Conservation (phyloP, 2,329 filamentous ascomycete species). For the Venturiaceae sp. region DNA sequence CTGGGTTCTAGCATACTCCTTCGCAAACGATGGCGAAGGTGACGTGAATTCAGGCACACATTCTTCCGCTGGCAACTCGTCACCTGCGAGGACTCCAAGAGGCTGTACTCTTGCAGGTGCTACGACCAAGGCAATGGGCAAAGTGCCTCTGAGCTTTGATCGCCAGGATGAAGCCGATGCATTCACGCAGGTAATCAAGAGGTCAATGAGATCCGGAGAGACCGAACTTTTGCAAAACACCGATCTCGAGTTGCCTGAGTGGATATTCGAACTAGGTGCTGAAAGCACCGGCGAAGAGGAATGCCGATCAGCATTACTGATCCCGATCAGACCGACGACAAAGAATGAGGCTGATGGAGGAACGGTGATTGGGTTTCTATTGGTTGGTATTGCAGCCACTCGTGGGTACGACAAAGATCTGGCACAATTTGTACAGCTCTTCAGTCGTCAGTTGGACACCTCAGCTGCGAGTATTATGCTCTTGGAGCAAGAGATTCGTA, state of each 20-base stretch:
- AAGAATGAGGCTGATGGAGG: slow-evolving; percentile 5
- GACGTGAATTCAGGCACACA: not conserved
- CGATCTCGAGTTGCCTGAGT: slow-evolving; percentile 7
- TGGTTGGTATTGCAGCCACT: slow-evolving; percentile 7
- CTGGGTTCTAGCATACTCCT: slow-evolving; percentile 4
- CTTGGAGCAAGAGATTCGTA: slow-evolving; percentile 8
- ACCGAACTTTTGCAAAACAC: slow-evolving; percentile 3
- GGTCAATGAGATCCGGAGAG: slow-evolving; percentile 20
- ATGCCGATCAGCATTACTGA: slow-evolving; percentile 19
- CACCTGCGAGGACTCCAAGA: not conserved
- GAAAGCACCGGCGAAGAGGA: slow-evolving; percentile 21
- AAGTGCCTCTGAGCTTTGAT: slow-evolving; percentile 3
- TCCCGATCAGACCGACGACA: slow-evolving; percentile 7
- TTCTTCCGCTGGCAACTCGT: not conserved
- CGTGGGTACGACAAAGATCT: slow-evolving; percentile 7
- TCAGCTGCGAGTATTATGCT: slow-evolving; percentile 7
- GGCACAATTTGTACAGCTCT: slow-evolving; percentile 3
- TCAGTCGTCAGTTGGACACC: slow-evolving; percentile 8
- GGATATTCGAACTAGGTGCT: slow-evolving; percentile 14
- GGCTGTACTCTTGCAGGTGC: slow-evolving; percentile 3
- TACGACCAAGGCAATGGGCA: not conserved
- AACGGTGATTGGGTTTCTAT: slow-evolving; percentile 8
- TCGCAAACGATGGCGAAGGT: slow-evolving; percentile 2
- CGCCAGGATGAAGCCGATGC: slow-evolving; percentile 17
- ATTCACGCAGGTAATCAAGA: slow-evolving; percentile 21